phyloP scores from a whole-genome alignment of 805 yeast genomes.

The Teunomyces lycoperdinae region DNA sequence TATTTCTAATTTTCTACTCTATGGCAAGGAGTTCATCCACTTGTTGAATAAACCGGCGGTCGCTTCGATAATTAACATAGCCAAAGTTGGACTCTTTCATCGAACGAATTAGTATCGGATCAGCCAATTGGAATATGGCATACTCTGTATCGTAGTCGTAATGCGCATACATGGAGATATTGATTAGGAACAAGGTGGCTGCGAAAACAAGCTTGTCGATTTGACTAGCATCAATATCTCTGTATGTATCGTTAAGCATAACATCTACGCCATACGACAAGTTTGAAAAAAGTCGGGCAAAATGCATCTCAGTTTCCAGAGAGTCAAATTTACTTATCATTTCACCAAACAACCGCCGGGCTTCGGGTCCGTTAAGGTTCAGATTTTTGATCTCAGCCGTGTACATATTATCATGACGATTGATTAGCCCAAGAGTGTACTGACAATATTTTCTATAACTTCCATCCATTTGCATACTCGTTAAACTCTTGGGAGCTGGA shows the following conservation, averaged over 20 bases:
- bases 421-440: not conserved
- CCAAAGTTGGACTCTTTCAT: slow-evolving; percentile 1
- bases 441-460: not conserved
- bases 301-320: not conserved
- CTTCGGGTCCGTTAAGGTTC: not conserved
- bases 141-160: not conserved
- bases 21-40: not conserved
- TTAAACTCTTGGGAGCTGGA: not conserved
- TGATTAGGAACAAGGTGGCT: slow-evolving; percentile 1
- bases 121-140: not conserved
- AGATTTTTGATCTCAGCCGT: not conserved
- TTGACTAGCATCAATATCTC: not conserved
- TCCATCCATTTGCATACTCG: not conserved
- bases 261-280: not conserved
- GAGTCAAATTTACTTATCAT: not conserved
- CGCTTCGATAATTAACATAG: slow-evolving; percentile 1
- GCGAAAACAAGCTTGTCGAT: slow-evolving; percentile 1
- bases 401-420: not conserved
- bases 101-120: not conserved
- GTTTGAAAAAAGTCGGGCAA: not conserved
- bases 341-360: not conserved
- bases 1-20: not conserved
- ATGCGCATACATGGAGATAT: slow-evolving; percentile 2
- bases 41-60: not conserved
- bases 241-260: not conserved